Conservation (phyloP, 2,329 filamentous ascomycete species). For the Polytolypa hystricis region DNA sequence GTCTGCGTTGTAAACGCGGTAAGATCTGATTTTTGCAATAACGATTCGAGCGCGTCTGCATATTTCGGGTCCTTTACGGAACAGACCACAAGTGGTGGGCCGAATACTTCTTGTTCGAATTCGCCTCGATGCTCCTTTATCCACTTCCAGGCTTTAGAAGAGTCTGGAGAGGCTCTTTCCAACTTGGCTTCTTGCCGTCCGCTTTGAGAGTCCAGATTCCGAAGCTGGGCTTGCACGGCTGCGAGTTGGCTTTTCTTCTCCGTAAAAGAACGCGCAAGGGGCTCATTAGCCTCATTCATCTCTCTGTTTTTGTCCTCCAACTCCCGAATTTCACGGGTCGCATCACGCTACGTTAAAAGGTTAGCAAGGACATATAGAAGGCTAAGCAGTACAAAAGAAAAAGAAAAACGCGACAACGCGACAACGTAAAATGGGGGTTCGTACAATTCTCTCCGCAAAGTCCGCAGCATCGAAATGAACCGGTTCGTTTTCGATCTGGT, state of each 20-base stretch:
- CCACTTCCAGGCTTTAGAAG: constrained; percentile 68
- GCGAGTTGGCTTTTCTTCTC: constrained; percentile 28
- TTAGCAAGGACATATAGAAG: constrained; percentile 17
- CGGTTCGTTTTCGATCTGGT: constrained; percentile 50
- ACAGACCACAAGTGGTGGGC: constrained; percentile 70
- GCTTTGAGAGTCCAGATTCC: constrained; percentile 57
- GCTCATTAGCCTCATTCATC: constrained; percentile 27
- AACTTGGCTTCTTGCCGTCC: constrained; percentile 65
- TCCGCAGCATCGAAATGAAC: constrained; percentile 56
- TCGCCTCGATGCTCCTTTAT: constrained; percentile 56
- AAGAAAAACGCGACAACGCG: no score
- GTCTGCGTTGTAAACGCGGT: constrained; percentile 64
- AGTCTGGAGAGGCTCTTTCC: constrained; percentile 48
- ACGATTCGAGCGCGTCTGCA: constrained; percentile 48
- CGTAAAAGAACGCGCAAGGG: constrained; percentile 21
- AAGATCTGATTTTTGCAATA: constrained; percentile 44
- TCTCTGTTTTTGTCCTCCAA: constrained; percentile 29
- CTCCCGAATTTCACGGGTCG: constrained; percentile 33
- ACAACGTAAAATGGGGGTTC: no score
- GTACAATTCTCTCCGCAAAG: constrained; percentile 63
- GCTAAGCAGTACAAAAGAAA: not conserved
- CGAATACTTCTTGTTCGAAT: constrained; percentile 68
- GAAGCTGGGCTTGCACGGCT: constrained; percentile 40
- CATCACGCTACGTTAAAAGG: constrained; percentile 41
- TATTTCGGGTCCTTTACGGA: constrained; percentile 63